phyloP scores from a whole-genome alignment of 768 basidiomycete genomes.

The Boletus huronensis region DNA sequence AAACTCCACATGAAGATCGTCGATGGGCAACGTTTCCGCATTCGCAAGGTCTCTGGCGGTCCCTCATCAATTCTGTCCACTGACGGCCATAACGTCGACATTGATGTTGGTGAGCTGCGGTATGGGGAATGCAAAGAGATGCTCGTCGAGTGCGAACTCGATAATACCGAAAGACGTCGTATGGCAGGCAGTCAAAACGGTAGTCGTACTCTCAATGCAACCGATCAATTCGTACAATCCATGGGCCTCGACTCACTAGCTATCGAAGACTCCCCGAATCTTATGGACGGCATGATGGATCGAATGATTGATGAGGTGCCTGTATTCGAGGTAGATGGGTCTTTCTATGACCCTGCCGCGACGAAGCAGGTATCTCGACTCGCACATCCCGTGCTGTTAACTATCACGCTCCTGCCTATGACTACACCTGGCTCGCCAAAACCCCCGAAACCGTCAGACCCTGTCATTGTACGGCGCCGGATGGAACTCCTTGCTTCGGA shows the following conservation, averaged over 20 bases:
- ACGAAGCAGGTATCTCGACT: slow-evolving; percentile 82
- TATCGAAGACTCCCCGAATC: slow-evolving; percentile 67
- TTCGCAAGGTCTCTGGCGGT: slow-evolving; percentile 92
- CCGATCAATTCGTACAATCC: slow-evolving; percentile 84
- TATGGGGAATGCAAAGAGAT: slow-evolving; percentile 99
- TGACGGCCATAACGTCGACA: slow-evolving; percentile 94
- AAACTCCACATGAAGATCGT: slow-evolving; percentile 94
- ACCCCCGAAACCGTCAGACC: slow-evolving; percentile 57
- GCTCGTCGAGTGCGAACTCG: slow-evolving; percentile 87
- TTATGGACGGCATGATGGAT: slow-evolving; percentile 91
- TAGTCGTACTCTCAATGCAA: slow-evolving; percentile 59
- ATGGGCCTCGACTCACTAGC: slow-evolving; percentile 75
- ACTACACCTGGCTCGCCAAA: slow-evolving; percentile 32
- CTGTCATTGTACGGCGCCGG: slow-evolving; percentile 85
- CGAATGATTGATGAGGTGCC: slow-evolving; percentile 97
- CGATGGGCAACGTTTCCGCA: slow-evolving; percentile 85
- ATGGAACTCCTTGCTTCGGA: slow-evolving; percentile 97
- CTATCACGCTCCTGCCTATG: slow-evolving; percentile 80
- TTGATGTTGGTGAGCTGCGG: slow-evolving; percentile 90
- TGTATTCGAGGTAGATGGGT: slow-evolving; percentile 92
- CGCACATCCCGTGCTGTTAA: slow-evolving; percentile 91
- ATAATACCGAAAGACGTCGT: slow-evolving; percentile 55
- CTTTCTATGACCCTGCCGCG: slow-evolving; percentile 89
- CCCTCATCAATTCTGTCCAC: slow-evolving; percentile 80
- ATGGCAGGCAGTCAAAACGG: slow-evolving; percentile 8